Evolutionary conservation across 2,329 filamentous ascomycete genomes (phyloP), one percentile per base, ranked within the genome.

Genomic region (Botryotinia calthae): DNA sequence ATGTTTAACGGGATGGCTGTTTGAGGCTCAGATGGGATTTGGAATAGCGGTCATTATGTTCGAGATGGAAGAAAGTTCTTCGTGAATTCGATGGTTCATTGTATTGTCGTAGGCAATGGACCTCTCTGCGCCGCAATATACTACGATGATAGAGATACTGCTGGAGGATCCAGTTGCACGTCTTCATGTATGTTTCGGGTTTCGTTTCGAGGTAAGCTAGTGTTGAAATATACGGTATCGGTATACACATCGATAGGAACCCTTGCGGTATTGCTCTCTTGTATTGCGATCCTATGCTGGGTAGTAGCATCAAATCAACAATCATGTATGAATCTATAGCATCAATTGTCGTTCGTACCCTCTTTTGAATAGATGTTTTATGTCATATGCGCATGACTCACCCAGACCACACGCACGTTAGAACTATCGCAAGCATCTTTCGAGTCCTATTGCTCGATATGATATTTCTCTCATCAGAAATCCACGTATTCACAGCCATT

Each of bases 11-110:
- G 48, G 25, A 6, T 67, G 31, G 42, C 20, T 16, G 44, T 40
- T 25, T 9, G 22, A 20, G 34, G 12, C 37, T 48, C 40, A 16
- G 25, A 31, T 67, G 34, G 28, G 5, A 61, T 22, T 37, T 22
- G 20, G 22, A 40, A 61, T 40, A 22, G 12, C 22, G 34, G 14
- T 28, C 37, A 40, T 70, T 70, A 34, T 48, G 25, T 48, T 44
- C 22, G 28, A 16, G 18, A 14, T 62, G 40, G 20, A 70, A 48
- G 40, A 70, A 48, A 37, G 67, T 48, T 70, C 65, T 68, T 68
- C n/a, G 48, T 42, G 48, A 25, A 42, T 67, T 54, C 48, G 48
- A 31, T 56, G 65, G 48, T 20, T 12, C 64, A 12, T 31, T 25
- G 10, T 68, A 48, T 44, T 34, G 25, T 42, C 48, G 31, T 67